phyloP scores from a whole-genome alignment of 2,329 filamentous ascomycete species.

The Ophiosphaerella narmari region DNA sequence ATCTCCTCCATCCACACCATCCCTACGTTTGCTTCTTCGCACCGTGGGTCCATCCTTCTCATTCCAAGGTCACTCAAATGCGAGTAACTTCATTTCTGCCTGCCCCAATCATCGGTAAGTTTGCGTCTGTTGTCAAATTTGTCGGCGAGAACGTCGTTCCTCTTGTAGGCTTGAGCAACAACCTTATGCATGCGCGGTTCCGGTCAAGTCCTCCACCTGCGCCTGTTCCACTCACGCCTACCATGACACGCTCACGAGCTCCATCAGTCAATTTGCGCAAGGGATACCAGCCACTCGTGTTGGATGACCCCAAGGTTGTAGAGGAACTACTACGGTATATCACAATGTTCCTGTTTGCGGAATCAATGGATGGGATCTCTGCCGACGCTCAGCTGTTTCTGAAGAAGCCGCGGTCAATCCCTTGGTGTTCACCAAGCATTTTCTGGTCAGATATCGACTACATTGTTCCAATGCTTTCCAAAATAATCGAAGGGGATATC shows the following conservation, averaged over 20 bases:
- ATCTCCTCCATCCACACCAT: conserved; percentile 29
- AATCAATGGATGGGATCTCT: conserved; percentile 31
- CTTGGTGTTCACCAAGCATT: conserved; percentile 24
- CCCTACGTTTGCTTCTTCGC: conserved; percentile 40
- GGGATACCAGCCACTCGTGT: not conserved
- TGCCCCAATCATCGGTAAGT: conserved; percentile 29
- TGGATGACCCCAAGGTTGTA: conserved; percentile 25
- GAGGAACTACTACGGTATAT: conserved; percentile 29
- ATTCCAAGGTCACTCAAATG: conserved; percentile 26
- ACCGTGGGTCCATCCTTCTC: conserved; percentile 38
- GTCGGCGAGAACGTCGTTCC: conserved; percentile 30
- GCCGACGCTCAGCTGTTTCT: conserved; percentile 34
- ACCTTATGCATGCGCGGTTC: conserved; percentile 16
- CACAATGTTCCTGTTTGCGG: conserved; percentile 30
- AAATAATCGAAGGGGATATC: conserved; percentile 19
- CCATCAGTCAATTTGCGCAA: conserved; percentile 2
- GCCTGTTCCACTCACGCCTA: conserved; percentile 17
- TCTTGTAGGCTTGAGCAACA: conserved; percentile 24
- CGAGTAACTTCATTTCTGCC: conserved; percentile 32
- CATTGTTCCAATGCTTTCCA: conserved; percentile 28
- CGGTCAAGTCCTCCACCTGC: conserved; percentile 9
- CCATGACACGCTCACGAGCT: conserved; percentile 1
- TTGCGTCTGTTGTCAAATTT: conserved; percentile 23
- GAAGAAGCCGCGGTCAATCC: conserved; percentile 22
- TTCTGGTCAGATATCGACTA: conserved; percentile 34